These are phyloP conservation scores for Boletus huronensis DNA, from an alignment of 768 basidiomycete genomes.

Conservation along the genomic window DNA sequence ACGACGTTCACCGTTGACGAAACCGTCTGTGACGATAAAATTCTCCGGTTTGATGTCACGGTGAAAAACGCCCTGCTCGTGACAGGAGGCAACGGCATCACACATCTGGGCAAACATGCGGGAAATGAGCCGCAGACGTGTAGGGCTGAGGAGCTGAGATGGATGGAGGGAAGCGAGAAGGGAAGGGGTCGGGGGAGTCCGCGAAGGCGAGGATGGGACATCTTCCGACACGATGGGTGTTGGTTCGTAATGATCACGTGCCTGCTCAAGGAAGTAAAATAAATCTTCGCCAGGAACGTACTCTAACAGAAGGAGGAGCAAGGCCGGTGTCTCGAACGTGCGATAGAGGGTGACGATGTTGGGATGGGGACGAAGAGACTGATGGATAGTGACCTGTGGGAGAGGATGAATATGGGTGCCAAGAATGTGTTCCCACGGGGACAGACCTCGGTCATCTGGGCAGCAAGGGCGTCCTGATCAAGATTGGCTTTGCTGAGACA, in stretches of 20 bases:
- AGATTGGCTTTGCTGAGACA: constrained; percentile 93
- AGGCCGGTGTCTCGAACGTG: constrained; percentile 88
- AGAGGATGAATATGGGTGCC: constrained; percentile 8
- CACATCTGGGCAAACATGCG: constrained; percentile 99
- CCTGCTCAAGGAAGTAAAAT: constrained; percentile 97
- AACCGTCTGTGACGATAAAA: constrained; percentile 90
- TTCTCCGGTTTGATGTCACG: constrained; percentile 99
- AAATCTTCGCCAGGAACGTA: constrained; percentile 96
- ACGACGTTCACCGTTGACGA: constrained; percentile 67
- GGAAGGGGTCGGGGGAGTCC: constrained; percentile 90
- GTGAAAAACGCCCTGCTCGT: constrained; percentile 87
- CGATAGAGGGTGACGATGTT: constrained; percentile 95
- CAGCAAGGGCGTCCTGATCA: constrained; percentile 77
- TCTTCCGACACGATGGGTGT: constrained; percentile 31
- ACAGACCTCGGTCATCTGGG: constrained; percentile 87
- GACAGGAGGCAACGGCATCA: constrained; percentile 92
- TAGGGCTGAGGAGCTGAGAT: constrained; percentile 77
- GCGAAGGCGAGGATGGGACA: constrained; percentile 35
- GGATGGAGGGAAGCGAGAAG: constrained; percentile 82
- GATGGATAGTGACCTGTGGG: constrained; percentile 84
- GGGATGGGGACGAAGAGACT: constrained; percentile 82
- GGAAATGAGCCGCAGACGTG: constrained; percentile 87
- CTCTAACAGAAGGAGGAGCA: constrained; percentile 90
- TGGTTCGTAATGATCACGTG: constrained; percentile 78
- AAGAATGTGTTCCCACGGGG: constrained; percentile 3